These are phyloP conservation scores for Colletotrichum truncatum DNA, from an alignment of 2,329 filamentous ascomycete species.

Conservation along the genomic window DNA sequence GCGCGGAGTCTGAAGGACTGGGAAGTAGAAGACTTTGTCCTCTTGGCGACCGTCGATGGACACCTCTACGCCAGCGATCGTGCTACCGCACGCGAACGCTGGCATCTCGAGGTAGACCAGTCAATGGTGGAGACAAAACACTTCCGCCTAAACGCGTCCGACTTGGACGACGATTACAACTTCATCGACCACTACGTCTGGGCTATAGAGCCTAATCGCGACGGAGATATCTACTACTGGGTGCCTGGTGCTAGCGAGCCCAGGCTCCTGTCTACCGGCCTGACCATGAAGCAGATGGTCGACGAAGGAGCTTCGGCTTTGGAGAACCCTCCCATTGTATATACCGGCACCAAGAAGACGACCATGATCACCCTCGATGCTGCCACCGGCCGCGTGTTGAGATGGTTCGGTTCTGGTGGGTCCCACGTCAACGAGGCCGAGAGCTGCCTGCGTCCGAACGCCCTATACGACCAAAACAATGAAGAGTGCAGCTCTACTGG, in stretches of 20 bases:
- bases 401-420: constrained; percentile 82
- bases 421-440: constrained; percentile 74
- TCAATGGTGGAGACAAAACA: constrained; percentile 93
- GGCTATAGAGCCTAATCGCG: constrained; percentile 91
- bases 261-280: constrained; percentile 71
- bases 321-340: constrained; percentile 81
- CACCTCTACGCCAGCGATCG: constrained; percentile 92
- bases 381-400: constrained; percentile 81
- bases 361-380: constrained; percentile 91
- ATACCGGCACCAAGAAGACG: constrained; percentile 91
- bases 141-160: constrained; percentile 74
- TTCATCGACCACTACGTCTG: constrained; percentile 88
- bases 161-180: constrained; percentile 66
- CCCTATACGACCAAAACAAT: constrained; percentile 70
- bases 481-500: constrained; percentile 83
- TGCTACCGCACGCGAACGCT: constrained; percentile 83
- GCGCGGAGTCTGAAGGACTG: constrained; percentile 99
- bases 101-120: constrained; percentile 84
- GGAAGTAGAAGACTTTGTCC: constrained; percentile 99
- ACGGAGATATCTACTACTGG: constrained; percentile 90
- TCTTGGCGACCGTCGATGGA: constrained; percentile 99
- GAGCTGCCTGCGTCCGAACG: constrained; percentile 78
- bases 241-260: constrained; percentile 69
- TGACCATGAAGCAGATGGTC: constrained; percentile 88
- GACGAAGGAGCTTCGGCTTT: constrained; percentile 81